Base-by-base conservation (phyloP, 495 filamentous ascomycete genomes). In the Bacidia gigantensis region DNA sequence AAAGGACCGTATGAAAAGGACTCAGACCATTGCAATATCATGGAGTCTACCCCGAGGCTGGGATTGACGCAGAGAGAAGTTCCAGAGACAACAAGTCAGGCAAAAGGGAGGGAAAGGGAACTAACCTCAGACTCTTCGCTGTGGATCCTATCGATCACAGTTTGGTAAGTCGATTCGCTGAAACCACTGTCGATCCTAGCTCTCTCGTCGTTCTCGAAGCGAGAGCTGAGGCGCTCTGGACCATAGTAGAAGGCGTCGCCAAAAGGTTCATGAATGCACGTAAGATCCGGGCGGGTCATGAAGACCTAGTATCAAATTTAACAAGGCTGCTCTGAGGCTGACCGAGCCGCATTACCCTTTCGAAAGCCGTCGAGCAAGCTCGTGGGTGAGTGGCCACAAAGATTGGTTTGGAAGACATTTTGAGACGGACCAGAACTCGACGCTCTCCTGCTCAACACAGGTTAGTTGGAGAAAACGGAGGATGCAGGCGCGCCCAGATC, bases 191-290 rank as follows among this genome's bases (percentile, higher is more conserved):
- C 73, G 40, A 75, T 51, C 54, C 92, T 76, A 18, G 69, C 78
- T 54, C 78, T 67, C 62, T 82, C 79, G 60, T 96, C 85, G 24
- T 83, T 61, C 50, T 78, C 81, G 56, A 83, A 98, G 58, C 90
- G 73, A 38, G 74, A 66, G 58, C 82, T 81, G 51, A 96, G 74
- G 41, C 88, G 72, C 67, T 98, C 92, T 0, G 89, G 87, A 22
- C 90, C 89, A 60, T 82, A 96, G 68, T 98, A 96, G 67, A 87
- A 98, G 52, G 89, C 86, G 64, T 98, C 92, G 14, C 92, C 92
- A 59, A 96, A 96, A 1, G 92, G 92, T 65, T 98, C 92, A 64
- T 98, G 92, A 57, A 90, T 67, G 64, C 87, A 94, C 56, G 78
- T 70, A 25, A 98, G 75, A 55, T 90, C 83, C 23, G 73, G 71